phyloP scores from a whole-genome alignment of 2,329 filamentous ascomycete species.

The Pseudogymnoascus sp. region DNA sequence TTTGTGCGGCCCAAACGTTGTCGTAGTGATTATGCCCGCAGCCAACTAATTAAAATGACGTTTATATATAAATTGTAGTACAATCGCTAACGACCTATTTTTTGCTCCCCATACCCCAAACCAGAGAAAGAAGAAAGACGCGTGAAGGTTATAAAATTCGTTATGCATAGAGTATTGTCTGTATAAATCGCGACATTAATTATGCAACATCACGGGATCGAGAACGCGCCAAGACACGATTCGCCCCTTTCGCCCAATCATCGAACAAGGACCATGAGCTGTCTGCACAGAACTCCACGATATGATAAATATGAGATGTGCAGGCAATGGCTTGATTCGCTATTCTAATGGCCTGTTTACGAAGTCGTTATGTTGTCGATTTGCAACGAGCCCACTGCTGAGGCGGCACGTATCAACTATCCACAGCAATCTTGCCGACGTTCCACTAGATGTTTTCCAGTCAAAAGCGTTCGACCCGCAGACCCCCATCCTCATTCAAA shows the following conservation, averaged over 20 bases:
- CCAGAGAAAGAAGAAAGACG: neutral
- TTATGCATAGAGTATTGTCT: neutral
- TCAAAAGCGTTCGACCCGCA: constrained; percentile 44
- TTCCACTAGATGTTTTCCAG: constrained; percentile 41
- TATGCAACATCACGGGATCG: neutral
- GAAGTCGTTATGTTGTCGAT: neutral
- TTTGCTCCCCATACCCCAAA: neutral
- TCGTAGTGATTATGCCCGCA: neutral
- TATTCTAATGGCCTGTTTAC: neutral
- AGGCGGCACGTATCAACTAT: constrained; percentile 5
- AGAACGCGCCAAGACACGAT: neutral
- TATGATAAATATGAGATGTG: neutral
- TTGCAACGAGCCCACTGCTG: neutral
- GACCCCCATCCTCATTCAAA: constrained; percentile 43
- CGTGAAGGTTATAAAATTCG: neutral
- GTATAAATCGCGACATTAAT: neutral
- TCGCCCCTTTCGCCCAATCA: neutral
- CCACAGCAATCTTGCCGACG: constrained; percentile 14
- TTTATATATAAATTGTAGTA: neutral
- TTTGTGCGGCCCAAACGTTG: neutral
- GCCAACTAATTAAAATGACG: neutral
- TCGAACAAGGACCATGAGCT: neutral
- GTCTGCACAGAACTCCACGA: neutral
- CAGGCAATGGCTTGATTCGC: neutral
- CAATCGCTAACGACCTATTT: neutral